Base-by-base conservation (phyloP, 202 grass and related monocot species). In the Setaria viridis region DNA sequence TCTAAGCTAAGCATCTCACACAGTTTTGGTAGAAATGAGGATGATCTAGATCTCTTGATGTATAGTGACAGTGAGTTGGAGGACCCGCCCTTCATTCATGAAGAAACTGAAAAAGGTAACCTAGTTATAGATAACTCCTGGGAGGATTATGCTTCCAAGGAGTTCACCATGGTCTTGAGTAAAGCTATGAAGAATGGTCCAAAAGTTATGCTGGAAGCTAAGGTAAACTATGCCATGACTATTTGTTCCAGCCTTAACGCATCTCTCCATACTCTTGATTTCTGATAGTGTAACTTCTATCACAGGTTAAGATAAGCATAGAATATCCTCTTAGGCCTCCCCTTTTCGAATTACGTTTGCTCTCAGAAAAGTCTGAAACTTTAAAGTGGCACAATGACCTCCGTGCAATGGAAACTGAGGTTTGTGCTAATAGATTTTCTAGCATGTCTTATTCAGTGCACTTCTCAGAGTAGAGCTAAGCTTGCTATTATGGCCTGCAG, bases 281-380 rank as follows among this genome's bases (percentile, higher is more conserved):
- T 72, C 9, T 80, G 20, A 88, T 29, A 56, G 15, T 49, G 5
- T 10, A 25, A 69, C 37, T 78, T 76, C 43, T 55, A 84, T 91
- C 79, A 86, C 90, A 99, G 97, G 87, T 96, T 79, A 94, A 77
- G 29, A 88, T 96, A 79, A 90, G 92, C 85, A 87, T 94, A 45
- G 97, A 96, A 89, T 99, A 99, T 91, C 97, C 97, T 72, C 69
- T 96, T 62, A 92, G 97, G 66, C 92, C 92, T 62, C 93, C 97
- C n/a, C 53, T 87, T 87, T 93, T 99, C 74, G 88, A 51, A 72
- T 89, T 99, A 34, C 75, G 55, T 70, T 77, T 97, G 63, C 73
- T 85, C 70, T 81, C 80, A 64, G 92, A 92, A 41, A 79, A 74
- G 49, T 69, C 59, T 2, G 74, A 88, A 82, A 80, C 50, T 85